Conservation (phyloP, 768 basidiomycete species). For the Lactarius indigo region DNA sequence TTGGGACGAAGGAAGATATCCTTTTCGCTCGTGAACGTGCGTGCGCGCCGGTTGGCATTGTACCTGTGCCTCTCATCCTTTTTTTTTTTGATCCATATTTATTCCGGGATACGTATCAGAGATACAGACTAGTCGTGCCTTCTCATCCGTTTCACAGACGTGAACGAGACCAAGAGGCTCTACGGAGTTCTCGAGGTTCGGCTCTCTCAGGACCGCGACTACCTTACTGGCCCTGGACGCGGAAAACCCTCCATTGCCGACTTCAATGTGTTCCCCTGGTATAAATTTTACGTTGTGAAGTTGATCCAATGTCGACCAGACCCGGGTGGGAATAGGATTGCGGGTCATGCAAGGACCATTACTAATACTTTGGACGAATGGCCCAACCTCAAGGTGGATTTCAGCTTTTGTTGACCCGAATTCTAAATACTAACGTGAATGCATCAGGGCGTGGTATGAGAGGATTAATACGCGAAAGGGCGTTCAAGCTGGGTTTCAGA, state of each 20-base stretch:
- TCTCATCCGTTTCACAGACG: constrained; percentile 43
- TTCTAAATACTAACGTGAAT: background rate
- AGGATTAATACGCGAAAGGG: constrained; percentile 36
- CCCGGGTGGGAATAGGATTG: constrained; percentile 46
- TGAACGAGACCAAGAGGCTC: constrained; percentile 77
- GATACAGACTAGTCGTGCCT: too few species aligned
- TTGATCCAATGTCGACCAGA: background rate
- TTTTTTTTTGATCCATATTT: too few species aligned
- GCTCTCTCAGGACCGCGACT: constrained; percentile 63
- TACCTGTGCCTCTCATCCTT: background rate
- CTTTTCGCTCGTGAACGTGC: constrained; percentile 65
- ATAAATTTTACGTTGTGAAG: constrained; percentile 7
- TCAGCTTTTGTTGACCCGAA: background rate
- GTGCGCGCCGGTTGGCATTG: constrained; percentile 22
- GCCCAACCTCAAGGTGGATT: constrained; percentile 55
- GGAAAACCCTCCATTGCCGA: constrained; percentile 73
- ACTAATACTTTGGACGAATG: constrained; percentile 57
- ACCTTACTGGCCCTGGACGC: constrained; percentile 68
- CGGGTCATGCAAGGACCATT: constrained; percentile 43
- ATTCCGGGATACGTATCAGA: too few species aligned
- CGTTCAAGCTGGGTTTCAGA: constrained; percentile 33
- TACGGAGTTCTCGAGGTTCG: constrained; percentile 81
- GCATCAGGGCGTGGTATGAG: constrained; percentile 39
- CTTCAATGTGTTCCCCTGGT: constrained; percentile 67
- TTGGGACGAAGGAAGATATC: constrained; percentile 61